Evolutionary conservation across 345 rosid genomes (phyloP), one percentile per base, ranked within the genome.

Genomic region (Schrenkiella parvula): DNA sequence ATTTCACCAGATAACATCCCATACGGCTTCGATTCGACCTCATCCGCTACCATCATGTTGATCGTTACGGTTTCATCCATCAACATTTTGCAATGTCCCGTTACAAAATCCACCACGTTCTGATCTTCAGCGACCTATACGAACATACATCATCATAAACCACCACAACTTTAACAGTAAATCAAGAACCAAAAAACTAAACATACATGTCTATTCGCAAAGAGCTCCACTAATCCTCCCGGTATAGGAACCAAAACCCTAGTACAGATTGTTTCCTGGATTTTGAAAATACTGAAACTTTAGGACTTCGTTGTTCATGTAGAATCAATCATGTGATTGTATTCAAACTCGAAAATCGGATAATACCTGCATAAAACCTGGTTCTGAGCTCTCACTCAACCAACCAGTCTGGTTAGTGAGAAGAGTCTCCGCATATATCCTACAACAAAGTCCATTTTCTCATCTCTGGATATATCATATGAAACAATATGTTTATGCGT

Each of bases 211-310:
- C 89, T 88, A 8, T 85, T 68, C 26, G 82, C 87, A 69, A 89
- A 91, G 25, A 91, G 84, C 84, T 91, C 98, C 29, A 93, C 68
- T 26, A 93, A 66, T 60, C 92, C 97, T 81, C 90, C 97, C 2
- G 93, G 55, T 13, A 89, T 78, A 19, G 97, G 98, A 70, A 91
- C 76, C 85, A 91, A 79, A 74, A 84, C 89, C 84, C 85, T 89
- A n/a, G 95, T 90, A 57, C 96, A 91, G 23, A 79, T 74, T 32
- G 83, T 73, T 65, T 84, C 95, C 97, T 93, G 84, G 25, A 78
- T 71, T 55, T 48, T 51, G 50, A 18, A 39, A 56, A 32, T 25
- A 66, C 41, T 5, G 9, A 56, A 26, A n/a, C 1, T 29, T 15
- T n/a, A 57, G 15, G 31, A 26, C 12, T 58, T 57, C 60, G n/a